Base-by-base conservation (phyloP, 306 rosid genomes). In the Cucurbita pepo region DNA sequence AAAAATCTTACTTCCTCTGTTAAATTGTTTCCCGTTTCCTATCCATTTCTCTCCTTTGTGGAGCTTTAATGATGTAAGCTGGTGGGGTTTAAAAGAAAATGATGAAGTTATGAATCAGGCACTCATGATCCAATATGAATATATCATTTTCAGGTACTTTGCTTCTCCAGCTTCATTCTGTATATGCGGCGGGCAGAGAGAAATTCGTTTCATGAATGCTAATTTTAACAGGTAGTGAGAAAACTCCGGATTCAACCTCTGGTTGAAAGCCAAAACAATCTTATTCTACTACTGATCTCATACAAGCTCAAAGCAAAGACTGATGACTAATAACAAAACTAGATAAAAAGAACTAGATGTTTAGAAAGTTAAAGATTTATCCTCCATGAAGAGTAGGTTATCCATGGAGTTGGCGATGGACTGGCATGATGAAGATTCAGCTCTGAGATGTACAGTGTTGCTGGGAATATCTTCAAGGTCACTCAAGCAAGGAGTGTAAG, bases 101-200 rank as follows among this genome's bases (percentile, higher is more conserved):
- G 77, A 78, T 56, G 30, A n/a, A 38, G 80, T 69, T 75, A 77
- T 79, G 75, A 74, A 81, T 55, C 62, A 43, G 72, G 53, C 75
- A 76, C 81, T 77, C 82, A 41, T 53, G 19, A 21, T 38, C 21
- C 51, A 51, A 69, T 34, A 36, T 15, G 58, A 51, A 9, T 69
- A 34, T 55, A 76, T 80, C 84, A 72, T 82, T 75, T 80, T 82
- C 64, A 75, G 67, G 85, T 56, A 77, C 77, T 80, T 70, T 74
- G 61, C 76, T 82, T 69, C 75, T 77, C 69, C 75, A 63, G 54
- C 73, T 65, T 47, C 73, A 57, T 57, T 61, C 69, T 74, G 76
- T 77, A 57, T 83, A 81, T 80, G 92, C 95, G 87, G 93, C 85
- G 88, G 87, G 78, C 59, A 73, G 89, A 15, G 72, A 61, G 47